Evolutionary conservation across 148 eudicot species (phyloP).

Genomic region (Diospyros kaki): DNA sequence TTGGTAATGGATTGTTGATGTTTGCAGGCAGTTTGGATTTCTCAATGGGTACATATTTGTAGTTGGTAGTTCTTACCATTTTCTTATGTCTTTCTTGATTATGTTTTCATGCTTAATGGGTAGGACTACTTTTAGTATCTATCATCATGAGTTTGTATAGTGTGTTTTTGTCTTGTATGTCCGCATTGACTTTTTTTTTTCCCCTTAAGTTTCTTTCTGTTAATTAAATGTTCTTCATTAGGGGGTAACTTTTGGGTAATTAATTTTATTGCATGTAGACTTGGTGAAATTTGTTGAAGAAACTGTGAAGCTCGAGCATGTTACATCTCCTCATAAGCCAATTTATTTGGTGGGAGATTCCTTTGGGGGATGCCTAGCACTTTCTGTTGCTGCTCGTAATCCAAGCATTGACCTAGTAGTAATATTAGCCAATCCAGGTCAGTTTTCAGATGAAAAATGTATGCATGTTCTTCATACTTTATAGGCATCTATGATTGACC

Average conservation of each 20-base stretch:
- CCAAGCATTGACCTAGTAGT: constrained; percentile 75
- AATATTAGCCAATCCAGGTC: constrained; percentile 92
- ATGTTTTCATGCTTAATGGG: constrained; percentile 1
- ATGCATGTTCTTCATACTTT: neutral
- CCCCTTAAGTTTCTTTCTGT: neutral
- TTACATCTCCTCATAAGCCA: constrained; percentile 67
- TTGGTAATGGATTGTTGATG: neutral
- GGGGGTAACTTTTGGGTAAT: constrained; percentile 8
- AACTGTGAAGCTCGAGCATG: constrained; percentile 62
- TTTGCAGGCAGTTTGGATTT: too few relatives aligned
- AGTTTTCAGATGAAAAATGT: constrained; percentile 18
- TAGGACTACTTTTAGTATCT: neutral
- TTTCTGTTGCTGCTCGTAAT: constrained; percentile 87
- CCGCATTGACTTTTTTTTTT: neutral
- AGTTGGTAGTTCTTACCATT: neutral
- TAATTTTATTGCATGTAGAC: constrained; percentile 32
- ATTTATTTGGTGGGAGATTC: constrained; percentile 95
- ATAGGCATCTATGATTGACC: constrained; percentile 11
- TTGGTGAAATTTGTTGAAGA: constrained; percentile 67
- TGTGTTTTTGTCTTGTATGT: neutral
- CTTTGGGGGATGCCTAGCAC: constrained; percentile 89
- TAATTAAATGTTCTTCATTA: neutral
- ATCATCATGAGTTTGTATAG: neutral
- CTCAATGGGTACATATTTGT: too few relatives aligned
- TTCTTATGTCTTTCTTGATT: neutral